Evolutionary conservation across 2,329 filamentous ascomycete species (phyloP).

Genomic region (Colletotrichum salicis): DNA sequence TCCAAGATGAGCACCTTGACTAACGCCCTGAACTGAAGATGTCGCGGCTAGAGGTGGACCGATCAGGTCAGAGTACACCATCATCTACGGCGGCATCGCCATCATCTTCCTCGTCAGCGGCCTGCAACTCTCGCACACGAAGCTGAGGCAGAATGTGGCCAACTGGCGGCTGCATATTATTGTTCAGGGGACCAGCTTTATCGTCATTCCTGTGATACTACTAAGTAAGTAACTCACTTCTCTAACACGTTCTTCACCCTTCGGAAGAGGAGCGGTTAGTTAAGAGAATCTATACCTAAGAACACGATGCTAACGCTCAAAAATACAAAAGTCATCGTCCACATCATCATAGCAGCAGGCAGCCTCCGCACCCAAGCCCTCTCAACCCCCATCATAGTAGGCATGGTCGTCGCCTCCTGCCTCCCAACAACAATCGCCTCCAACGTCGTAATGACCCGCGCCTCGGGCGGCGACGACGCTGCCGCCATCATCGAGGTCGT

Average conservation of each 20-base stretch:
- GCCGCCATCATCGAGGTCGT: slow-evolving; percentile 75
- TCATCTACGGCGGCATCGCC: slow-evolving; percentile 75
- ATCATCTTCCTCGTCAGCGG: slow-evolving; percentile 79
- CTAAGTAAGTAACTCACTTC: slow-evolving; percentile 54
- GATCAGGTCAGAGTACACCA: slow-evolving; percentile 66
- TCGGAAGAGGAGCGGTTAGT: too few relatives aligned
- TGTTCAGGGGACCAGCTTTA: slow-evolving; percentile 74
- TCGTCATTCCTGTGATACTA: slow-evolving; percentile 72
- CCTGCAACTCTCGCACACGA: slow-evolving; percentile 71
- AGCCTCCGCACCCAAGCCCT: slow-evolving; percentile 65
- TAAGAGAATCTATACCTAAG: neutral
- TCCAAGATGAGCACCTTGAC: neutral
- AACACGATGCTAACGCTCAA: neutral
- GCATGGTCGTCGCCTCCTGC: slow-evolving; percentile 74
- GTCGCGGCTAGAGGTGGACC: slow-evolving; percentile 60
- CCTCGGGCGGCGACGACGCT: slow-evolving; percentile 74
- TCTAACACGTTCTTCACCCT: too few relatives aligned
- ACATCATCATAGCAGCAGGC: slow-evolving; percentile 58
- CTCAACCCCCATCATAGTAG: slow-evolving; percentile 72
- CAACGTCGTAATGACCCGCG: slow-evolving; percentile 79
- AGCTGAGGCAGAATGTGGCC: slow-evolving; percentile 68
- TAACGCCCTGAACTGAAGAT: slow-evolving; percentile 38
- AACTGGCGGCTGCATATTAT: slow-evolving; percentile 76
- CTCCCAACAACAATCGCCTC: slow-evolving; percentile 79
- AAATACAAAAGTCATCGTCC: slow-evolving; percentile 51